Conservation (phyloP, 73 alveolate species). For the Uronychia setigera region DNA sequence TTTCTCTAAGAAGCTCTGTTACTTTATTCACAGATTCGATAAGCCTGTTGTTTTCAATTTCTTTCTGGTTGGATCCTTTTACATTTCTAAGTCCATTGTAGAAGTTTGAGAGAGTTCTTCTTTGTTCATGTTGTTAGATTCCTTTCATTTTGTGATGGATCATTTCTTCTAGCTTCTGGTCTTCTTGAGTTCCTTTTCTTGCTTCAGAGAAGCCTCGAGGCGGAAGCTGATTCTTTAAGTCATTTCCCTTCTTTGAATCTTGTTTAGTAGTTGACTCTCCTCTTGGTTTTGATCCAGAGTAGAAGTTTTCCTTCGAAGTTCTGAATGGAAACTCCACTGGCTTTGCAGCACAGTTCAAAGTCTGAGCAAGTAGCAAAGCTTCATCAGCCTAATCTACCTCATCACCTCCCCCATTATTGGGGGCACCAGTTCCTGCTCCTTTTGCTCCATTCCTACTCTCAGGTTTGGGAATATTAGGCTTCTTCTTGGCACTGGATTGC, state of each 20-base stretch:
- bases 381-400: background rate
- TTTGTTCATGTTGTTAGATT: background rate
- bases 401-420: background rate
- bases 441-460: too few relatives aligned
- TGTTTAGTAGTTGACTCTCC: background rate
- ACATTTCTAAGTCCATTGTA: background rate
- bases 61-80: background rate
- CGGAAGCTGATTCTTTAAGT: background rate
- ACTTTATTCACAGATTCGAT: conserved; percentile 54
- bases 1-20: conserved; percentile 51
- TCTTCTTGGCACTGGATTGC: too few relatives aligned
- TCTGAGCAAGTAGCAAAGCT: background rate
- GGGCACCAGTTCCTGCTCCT: too few relatives aligned
- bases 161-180: background rate
- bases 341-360: background rate
- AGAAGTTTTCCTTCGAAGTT: background rate
- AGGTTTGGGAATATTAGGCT: too few relatives aligned
- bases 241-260: background rate
- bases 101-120: background rate
- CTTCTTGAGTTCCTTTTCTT: background rate
- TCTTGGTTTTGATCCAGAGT: background rate
- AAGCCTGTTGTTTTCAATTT: conserved; percentile 16
- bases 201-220: background rate
- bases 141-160: background rate
- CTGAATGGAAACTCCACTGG: background rate